These are phyloP conservation scores for Lasiosphaeria ovina DNA, from an alignment of 495 filamentous ascomycete genomes.

Conservation along the genomic window DNA sequence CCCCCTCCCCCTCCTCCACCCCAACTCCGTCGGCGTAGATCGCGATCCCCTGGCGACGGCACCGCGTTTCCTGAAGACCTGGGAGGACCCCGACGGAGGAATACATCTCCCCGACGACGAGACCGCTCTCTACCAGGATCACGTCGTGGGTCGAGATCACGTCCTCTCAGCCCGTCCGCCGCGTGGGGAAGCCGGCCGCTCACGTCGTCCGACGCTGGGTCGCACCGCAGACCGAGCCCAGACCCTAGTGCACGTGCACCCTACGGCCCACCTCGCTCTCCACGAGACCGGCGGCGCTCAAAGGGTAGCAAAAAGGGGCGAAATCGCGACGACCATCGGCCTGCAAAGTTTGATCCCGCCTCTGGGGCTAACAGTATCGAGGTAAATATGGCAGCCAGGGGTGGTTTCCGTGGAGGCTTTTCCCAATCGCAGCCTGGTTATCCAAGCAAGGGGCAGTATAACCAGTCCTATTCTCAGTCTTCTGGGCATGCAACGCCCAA, in stretches of 20 bases:
- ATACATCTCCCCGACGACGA: constrained; percentile 26
- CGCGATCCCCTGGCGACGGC: constrained; percentile 20
- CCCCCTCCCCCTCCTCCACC: constrained; percentile 7
- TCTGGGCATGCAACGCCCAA: constrained; percentile 58
- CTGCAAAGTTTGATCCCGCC: constrained; percentile 32
- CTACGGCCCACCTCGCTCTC: constrained; percentile 34
- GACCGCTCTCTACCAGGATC: constrained; percentile 33
- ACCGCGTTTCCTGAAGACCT: constrained; percentile 1
- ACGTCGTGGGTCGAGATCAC: constrained; percentile 39
- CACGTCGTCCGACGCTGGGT: constrained; percentile 35
- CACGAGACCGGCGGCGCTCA: constrained; percentile 36
- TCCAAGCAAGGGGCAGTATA: constrained; percentile 30
- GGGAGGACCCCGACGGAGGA: constrained; percentile 15
- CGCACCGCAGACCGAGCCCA: constrained; percentile 32
- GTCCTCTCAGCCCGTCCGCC: constrained; percentile 20
- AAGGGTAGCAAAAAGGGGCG: constrained; percentile 35
- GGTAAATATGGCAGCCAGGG: constrained; percentile 43
- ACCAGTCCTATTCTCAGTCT: constrained; percentile 54
- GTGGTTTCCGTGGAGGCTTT: constrained; percentile 40
- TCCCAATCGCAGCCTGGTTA: constrained; percentile 30
- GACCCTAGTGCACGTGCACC: constrained; percentile 31
- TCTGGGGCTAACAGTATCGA: constrained; percentile 50
- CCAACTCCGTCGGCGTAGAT: constrained; percentile 14
- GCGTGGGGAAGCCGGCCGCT: constrained; percentile 33
- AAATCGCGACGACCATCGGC: constrained; percentile 32